Evolutionary conservation across 2,329 filamentous ascomycete genomes (phyloP).

Genomic region (Stachybotrys elegans): DNA sequence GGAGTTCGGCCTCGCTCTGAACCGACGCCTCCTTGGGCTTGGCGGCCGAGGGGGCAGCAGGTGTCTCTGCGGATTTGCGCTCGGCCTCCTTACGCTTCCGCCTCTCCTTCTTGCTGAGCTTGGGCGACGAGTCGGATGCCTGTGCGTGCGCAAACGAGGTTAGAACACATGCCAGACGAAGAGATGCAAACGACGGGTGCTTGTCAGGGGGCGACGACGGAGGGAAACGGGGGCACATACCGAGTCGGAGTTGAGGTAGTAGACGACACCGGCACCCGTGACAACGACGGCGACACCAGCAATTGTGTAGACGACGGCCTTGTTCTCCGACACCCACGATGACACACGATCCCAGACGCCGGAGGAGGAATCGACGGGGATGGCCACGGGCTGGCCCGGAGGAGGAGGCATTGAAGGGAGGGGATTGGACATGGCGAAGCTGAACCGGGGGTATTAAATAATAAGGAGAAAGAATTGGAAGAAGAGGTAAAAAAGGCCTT

Average conservation of each 20-base stretch:
- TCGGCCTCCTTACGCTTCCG: slow-evolving; percentile 80
- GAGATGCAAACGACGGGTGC: neutral
- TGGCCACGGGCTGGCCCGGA: slow-evolving; percentile 35
- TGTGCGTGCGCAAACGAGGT: neutral
- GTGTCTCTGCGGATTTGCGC: slow-evolving; percentile 47
- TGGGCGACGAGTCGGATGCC: slow-evolving; percentile 46
- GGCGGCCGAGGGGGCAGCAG: slow-evolving; percentile 31
- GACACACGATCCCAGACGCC: slow-evolving; percentile 87
- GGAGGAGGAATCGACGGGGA: slow-evolving; percentile 53
- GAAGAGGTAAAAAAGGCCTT: too few relatives aligned
- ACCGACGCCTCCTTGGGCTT: slow-evolving; percentile 46
- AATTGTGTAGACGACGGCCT: slow-evolving; percentile 91
- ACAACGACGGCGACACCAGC: slow-evolving; percentile 90
- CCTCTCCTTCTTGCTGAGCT: slow-evolving; percentile 84
- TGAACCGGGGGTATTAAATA: too few relatives aligned
- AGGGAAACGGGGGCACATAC: slow-evolving; percentile 30
- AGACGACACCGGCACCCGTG: slow-evolving; percentile 85
- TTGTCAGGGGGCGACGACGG: neutral
- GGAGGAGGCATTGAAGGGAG: slow-evolving; percentile 42
- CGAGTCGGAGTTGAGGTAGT: slow-evolving; percentile 68
- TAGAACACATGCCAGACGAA: slow-evolving; percentile 3
- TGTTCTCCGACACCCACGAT: slow-evolving; percentile 91
- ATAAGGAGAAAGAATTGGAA: slow-evolving; percentile 14
- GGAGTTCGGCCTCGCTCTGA: slow-evolving; percentile 62
- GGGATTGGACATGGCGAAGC: slow-evolving; percentile 37